Percentiles rank a stretch among this genome's conserved stretches.
These are phyloP conservation scores for Cladosporium sp. DNA, from an alignment of 2,329 filamentous ascomycete genomes.

Conservation along the genomic window DNA sequence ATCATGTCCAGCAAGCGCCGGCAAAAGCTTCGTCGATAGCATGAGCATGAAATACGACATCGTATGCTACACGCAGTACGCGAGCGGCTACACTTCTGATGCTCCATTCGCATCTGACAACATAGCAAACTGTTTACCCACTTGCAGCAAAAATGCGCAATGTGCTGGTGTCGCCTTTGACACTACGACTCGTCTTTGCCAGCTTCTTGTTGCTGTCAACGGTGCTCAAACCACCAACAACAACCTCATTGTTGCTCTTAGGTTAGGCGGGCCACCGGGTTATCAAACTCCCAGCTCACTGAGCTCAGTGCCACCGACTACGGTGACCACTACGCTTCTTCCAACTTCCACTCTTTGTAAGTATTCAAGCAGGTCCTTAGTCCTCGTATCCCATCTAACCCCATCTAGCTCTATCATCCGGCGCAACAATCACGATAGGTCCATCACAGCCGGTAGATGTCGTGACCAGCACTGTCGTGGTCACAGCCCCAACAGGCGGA, in stretches of 20 bases:
- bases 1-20: constrained; percentile 24
- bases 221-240: constrained; percentile 21
- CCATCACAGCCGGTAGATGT: neutral
- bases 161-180: constrained; percentile 28
- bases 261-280: neutral
- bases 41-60: constrained; percentile 23
- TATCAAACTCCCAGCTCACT: neutral
- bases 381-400: neutral
- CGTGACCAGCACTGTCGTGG: constrained; percentile 19
- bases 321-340: constrained; percentile 12
- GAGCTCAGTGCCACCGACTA: constrained; percentile 3
- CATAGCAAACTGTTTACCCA: constrained; percentile 24
- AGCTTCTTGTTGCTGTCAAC: constrained; percentile 27
- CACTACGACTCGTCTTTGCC: constrained; percentile 20
- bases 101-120: constrained; percentile 20
- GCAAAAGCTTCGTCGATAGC: constrained; percentile 25
- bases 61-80: constrained; percentile 24
- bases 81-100: constrained; percentile 23
- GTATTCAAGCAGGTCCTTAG: neutral
- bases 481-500: constrained; percentile 23
- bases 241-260: constrained; percentile 21
- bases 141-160: constrained; percentile 23
- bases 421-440: constrained; percentile 22
- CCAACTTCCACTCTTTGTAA: constrained; percentile 10
- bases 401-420: constrained; percentile 19